Base-by-base conservation (phyloP, 164 flowering plant genomes). In the Cinnamomum micranthum region DNA sequence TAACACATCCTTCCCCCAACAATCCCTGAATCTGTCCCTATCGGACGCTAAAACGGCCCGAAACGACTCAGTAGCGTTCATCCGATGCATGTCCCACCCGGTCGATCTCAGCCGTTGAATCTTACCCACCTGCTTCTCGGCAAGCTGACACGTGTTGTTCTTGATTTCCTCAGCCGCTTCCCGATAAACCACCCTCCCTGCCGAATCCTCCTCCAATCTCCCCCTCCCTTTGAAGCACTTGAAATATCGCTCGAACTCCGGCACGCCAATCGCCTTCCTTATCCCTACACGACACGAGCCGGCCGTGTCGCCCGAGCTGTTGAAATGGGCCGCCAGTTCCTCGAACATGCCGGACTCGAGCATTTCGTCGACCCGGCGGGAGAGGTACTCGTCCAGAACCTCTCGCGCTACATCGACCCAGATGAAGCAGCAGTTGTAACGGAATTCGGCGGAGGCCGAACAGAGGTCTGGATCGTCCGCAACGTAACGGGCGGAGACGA, bases 301-400 rank as follows among this genome's bases (percentile, higher is more conserved):
- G 5, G 27, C 66, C 22, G 74, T 76, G 1, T 31, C 20, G 5
- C 24, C 77, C 27, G 85, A 73, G 65, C 77, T 76, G 82, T 83
- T 89, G 58, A 84, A 96, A 80, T 81, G 81, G 7, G 79, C 80
- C 15, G 79, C 80, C 14, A 96, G 60, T 84, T 96, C 99, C 13
- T 86, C 86, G 65, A 91, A 76, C 97, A 96, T 92, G 20, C 97
- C 99, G 50, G 80, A 31, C 6, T 83, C 88, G 13, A 96, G 75
- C 99, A 96, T 96, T 33, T 90, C 97, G 75, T 94, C 97, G 25
- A 96, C 99, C 14, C 98, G 88, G 28, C 69, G 77, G 2, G 15
- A 60, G 0, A 96, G 71, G 70, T 89, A 90, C 68, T 83, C 81
- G 71, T 77, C 73, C 47, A 94, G 76, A 0, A 89, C 88, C 0